phyloP scores from a whole-genome alignment of 768 basidiomycete genomes.

The Amanita molliuscula region DNA sequence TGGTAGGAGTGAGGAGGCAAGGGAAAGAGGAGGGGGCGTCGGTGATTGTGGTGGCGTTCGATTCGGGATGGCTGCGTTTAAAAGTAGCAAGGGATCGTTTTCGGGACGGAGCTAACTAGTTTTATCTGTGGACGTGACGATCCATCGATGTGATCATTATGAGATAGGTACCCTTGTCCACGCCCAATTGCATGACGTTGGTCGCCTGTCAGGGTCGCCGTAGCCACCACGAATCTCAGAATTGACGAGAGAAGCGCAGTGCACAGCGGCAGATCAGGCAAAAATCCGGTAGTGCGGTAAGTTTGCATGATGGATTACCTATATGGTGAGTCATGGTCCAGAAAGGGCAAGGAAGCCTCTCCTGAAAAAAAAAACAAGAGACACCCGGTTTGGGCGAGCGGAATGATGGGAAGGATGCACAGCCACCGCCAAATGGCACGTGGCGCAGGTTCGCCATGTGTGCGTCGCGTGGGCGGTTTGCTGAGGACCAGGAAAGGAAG shows the following conservation, averaged over 20 bases:
- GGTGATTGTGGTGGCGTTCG: not conserved
- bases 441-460: constrained; percentile 17
- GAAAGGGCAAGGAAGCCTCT: not conserved
- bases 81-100: not conserved
- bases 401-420: constrained; percentile 7
- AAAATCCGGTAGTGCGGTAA: no score
- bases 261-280: no score
- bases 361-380: not conserved
- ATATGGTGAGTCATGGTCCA: not conserved
- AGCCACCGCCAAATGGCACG: constrained; percentile 22
- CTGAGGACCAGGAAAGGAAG: constrained; percentile 20
- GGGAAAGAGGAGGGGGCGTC: constrained; percentile 11
- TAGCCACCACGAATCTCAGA: not conserved
- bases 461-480: constrained; percentile 15
- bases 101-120: not conserved
- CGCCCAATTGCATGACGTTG: not conserved
- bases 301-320: not conserved
- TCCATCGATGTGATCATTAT: not conserved
- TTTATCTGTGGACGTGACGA: not conserved
- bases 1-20: constrained; percentile 9
- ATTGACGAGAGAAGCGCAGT: no score
- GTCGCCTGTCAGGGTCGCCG: not conserved
- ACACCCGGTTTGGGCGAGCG: not conserved
- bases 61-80: not conserved
- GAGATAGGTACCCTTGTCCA: not conserved